A percentile compares a stretch with the other conserved stretches of the same genome.
Evolutionary conservation across 768 basidiomycete genomes (phyloP).

Genomic region (Pisolithus microcarpus): DNA sequence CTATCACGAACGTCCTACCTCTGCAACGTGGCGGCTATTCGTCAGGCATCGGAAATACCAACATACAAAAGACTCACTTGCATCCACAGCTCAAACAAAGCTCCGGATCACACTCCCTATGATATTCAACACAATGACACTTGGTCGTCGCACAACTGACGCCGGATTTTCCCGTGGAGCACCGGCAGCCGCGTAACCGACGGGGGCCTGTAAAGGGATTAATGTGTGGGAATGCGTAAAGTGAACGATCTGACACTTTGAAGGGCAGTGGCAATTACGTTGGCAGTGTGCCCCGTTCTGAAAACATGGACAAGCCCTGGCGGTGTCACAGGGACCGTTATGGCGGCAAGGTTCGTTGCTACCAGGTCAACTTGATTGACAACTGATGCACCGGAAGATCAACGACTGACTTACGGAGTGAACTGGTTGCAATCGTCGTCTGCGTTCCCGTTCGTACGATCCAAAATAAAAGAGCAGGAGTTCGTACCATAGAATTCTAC

Average conservation of each 20-base stretch:
- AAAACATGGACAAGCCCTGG: conserved; percentile 43
- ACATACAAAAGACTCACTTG: conserved; percentile 29
- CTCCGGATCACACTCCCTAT: conserved; percentile 65
- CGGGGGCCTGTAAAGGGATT: conserved; percentile 37
- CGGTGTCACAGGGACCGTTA: conserved; percentile 43
- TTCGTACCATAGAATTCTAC: conserved; percentile 18
- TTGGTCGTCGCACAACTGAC: conserved; percentile 31
- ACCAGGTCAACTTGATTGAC: background rate
- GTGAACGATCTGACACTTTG: conserved; percentile 35
- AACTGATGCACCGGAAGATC: background rate
- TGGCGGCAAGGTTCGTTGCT: conserved; percentile 51
- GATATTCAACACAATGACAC: conserved; percentile 46
- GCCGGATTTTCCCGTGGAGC: conserved; percentile 23
- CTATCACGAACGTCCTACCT: background rate
- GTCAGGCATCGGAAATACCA: background rate
- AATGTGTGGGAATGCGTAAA: background rate
- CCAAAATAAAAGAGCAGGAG: conserved; percentile 13
- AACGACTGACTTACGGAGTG: conserved; percentile 15
- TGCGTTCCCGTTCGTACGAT: background rate
- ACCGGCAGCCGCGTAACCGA: conserved; percentile 53
- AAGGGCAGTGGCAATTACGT: conserved; percentile 45
- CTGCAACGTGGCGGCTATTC: background rate
- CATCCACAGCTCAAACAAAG: conserved; percentile 48
- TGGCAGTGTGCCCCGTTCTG: conserved; percentile 47
- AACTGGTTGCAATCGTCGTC: conserved; percentile 5